phyloP scores from a whole-genome alignment of 257 asterid species.

The Anisodus tanguticus region DNA sequence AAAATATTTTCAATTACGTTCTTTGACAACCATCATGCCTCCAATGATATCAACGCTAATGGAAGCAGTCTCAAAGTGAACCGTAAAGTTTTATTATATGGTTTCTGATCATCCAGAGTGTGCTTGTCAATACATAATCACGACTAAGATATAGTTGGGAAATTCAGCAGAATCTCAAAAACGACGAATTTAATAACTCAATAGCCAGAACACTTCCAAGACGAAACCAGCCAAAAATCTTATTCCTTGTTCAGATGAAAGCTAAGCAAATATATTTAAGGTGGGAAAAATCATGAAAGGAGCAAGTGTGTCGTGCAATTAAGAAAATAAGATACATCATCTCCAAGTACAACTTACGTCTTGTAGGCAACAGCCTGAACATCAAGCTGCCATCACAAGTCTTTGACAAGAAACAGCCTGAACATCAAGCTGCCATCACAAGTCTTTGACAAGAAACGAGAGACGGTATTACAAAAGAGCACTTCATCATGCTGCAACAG shows the following conservation, averaged over 20 bases:
- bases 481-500: background rate
- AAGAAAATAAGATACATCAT: constrained; percentile 10
- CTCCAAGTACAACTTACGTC: background rate
- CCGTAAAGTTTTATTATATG: no score
- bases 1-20: no score
- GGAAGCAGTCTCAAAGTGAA: no score
- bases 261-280: background rate
- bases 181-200: no score
- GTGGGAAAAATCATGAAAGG: background rate
- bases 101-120: no score
- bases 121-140: no score
- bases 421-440: constrained; percentile 16
- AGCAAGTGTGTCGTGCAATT: background rate
- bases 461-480: background rate
- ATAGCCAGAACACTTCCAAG: background rate
- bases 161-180: no score
- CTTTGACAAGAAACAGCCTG: background rate
- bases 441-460: background rate
- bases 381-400: constrained; percentile 19
- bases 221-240: background rate
- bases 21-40: no score
- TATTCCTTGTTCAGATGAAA: background rate
- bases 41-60: no score
- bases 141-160: no score
- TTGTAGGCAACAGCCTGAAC: background rate